Evolutionary conservation across 2,329 filamentous ascomycete species (phyloP).

Genomic region (Penicillium sclerotigenum): DNA sequence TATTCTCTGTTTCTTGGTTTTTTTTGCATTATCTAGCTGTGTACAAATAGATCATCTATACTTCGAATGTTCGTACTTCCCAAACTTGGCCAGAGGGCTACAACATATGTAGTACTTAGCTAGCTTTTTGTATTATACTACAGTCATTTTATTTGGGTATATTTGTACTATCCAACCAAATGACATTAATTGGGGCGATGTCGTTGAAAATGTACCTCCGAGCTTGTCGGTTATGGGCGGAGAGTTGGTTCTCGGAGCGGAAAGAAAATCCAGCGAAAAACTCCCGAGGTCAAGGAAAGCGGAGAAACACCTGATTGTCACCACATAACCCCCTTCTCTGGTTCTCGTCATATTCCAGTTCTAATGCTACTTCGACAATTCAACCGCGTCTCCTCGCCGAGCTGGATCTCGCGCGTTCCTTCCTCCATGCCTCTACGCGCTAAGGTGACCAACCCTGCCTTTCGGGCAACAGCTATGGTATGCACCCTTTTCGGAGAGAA

Average conservation of each 20-base stretch:
- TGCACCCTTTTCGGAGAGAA: conserved; percentile 13
- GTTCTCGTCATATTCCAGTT: conserved; percentile 23
- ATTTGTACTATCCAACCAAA: neutral
- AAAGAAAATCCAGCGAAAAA: conserved; percentile 28
- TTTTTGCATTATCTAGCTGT: conserved; percentile 9
- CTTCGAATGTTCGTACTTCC: neutral
- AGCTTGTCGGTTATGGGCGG: conserved; percentile 16
- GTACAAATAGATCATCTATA: conserved; percentile 11
- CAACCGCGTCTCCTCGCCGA: conserved; percentile 40
- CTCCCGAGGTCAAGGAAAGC: conserved; percentile 29
- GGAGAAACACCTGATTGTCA: conserved; percentile 30
- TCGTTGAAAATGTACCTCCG: neutral
- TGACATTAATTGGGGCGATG: neutral
- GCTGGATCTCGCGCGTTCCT: conserved; percentile 46
- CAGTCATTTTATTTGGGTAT: neutral
- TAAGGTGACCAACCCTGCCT: conserved; percentile 63
- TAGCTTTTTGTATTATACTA: too few species aligned
- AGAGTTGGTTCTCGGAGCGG: conserved; percentile 24
- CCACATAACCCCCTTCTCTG: conserved; percentile 15
- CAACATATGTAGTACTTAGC: neutral
- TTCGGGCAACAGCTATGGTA: conserved; percentile 55
- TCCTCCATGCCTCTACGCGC: conserved; percentile 74
- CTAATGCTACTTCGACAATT: conserved; percentile 46
- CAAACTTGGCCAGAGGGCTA: neutral
- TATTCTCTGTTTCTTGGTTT: neutral